A percentile compares a stretch with the other conserved stretches of the same genome.
Evolutionary conservation across 371 early-diverging fungal species (phyloP).

Genomic region (Phascolomyces articulosus): DNA sequence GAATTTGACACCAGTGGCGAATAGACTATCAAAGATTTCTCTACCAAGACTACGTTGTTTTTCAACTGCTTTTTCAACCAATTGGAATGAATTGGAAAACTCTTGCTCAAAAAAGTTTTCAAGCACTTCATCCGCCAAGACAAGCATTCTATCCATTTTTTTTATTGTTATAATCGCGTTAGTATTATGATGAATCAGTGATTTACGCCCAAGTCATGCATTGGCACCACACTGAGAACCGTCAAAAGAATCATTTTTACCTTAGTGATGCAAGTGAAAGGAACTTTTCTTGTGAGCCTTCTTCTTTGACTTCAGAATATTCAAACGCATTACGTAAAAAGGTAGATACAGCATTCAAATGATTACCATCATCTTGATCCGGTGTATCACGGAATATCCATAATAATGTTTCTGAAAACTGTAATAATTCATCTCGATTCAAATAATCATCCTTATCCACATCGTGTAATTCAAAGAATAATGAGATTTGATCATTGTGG

Average conservation of each 20-base stretch:
- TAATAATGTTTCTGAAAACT: constrained; percentile 86
- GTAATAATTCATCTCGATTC: constrained; percentile 83
- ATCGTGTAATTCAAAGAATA: constrained; percentile 89
- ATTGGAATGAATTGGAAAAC: constrained; percentile 65
- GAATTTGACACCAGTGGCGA: constrained; percentile 46
- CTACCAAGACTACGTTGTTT: constrained; percentile 59
- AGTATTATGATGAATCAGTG: no score
- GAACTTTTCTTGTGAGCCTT: constrained; percentile 22
- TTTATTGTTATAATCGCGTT: no score
- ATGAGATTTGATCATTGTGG: constrained; percentile 75
- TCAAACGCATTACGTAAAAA: constrained; percentile 73
- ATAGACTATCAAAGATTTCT: constrained; percentile 60
- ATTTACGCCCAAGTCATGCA: no score
- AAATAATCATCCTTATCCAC: constrained; percentile 72
- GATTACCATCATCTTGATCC: constrained; percentile 52
- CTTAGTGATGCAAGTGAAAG: constrained; percentile 46
- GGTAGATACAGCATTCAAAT: constrained; percentile 71
- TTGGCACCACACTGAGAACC: no score
- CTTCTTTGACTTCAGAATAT: constrained; percentile 55
- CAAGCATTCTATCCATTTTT: constrained; percentile 75
- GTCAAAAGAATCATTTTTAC: constrained; percentile 15
- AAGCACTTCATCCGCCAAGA: constrained; percentile 72
- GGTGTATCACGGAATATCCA: constrained; percentile 71
- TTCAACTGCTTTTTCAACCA: constrained; percentile 64
- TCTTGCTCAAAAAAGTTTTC: constrained; percentile 72